These are phyloP conservation scores for Adiantum capillusveneris DNA, from an alignment of 75 land plant species.

Conservation along the genomic window DNA sequence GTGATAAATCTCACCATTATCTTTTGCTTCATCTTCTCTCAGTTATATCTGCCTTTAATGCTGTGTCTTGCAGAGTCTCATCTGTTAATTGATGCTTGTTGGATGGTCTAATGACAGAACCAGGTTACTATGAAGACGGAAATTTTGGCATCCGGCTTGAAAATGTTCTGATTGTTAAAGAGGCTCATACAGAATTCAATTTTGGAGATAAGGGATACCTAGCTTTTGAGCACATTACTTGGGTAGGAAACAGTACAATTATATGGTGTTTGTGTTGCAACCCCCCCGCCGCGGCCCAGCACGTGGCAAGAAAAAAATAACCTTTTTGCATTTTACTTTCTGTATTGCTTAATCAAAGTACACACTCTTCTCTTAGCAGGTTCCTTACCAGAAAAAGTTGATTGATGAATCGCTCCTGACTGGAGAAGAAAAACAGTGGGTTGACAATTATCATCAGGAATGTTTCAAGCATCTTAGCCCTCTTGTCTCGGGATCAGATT, in stretches of 20 bases:
- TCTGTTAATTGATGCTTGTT: too few relatives aligned
- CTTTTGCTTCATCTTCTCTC: too few relatives aligned
- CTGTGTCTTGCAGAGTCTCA: too few relatives aligned
- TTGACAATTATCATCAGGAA: slow-evolving; percentile 57
- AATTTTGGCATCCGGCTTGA: slow-evolving; percentile 94
- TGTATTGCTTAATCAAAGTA: too few relatives aligned
- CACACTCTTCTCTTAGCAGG: slow-evolving; percentile 39
- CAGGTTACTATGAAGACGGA: slow-evolving; percentile 98
- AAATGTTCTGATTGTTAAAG: slow-evolving; percentile 86
- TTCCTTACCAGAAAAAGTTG: slow-evolving; percentile 86
- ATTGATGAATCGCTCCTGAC: slow-evolving; percentile 57
- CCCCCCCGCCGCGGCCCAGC: too few relatives aligned
- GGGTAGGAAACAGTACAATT: slow-evolving; percentile 49
- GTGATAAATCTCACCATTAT: too few relatives aligned
- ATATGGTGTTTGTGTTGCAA: too few relatives aligned
- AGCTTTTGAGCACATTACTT: slow-evolving; percentile 89
- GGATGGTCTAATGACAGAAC: slow-evolving; percentile 60
- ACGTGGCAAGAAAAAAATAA: too few relatives aligned
- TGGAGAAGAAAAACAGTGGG: slow-evolving; percentile 70
- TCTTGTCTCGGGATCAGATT: slow-evolving; percentile 42
- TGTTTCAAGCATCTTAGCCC: slow-evolving; percentile 65
- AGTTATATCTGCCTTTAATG: too few relatives aligned
- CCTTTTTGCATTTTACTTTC: too few relatives aligned
- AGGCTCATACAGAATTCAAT: slow-evolving; percentile 76
- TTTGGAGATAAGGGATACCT: slow-evolving; percentile 94